Evolutionary conservation across 768 basidiomycete species (phyloP), one percentile per base, ranked within the genome.

Genomic region (Pilatotrama ljubarskyi): DNA sequence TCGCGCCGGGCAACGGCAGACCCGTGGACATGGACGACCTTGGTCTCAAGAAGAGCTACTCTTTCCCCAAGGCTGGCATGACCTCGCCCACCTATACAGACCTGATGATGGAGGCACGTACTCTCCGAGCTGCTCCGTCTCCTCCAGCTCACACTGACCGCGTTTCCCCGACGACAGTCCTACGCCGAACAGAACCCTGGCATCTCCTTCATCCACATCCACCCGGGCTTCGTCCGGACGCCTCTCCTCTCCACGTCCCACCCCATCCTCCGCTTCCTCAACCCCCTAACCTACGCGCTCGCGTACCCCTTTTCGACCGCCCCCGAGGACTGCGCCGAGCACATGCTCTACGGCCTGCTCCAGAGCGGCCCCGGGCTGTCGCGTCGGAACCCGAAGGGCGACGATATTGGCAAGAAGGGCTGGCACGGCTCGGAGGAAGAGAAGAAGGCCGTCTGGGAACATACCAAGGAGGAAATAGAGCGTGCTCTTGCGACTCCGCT

Each of bases 51-150:
- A 80, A 80, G 68, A 70, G 54, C n/a, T 84, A 74, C 66, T 73
- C 70, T 0, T 32, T 75, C 0, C 11, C 58, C 6, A 75, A 70
- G 2, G 78, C 78, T 0, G 76, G 72, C 1, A 25, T 68, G 35
- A 62, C 71, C 0, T 72, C 75, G 0, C 70, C 76, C 17, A 80
- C 81, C 0, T 84, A 84, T 61, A 84, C 77, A 59, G 83, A 84
- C 66, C 64, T 82, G n/a, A 81, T 82, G 79, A 61, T 83, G 46
- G 75, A 82, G 77, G 83, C 81, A 48, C 38, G 68, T 32, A 32
- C 29, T 32, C 29, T 32, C 29, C 29, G 29, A 32, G 29, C 29
- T 32, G 5, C 29, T 32, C 5, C 29, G 5, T 10, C 29, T 32
- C 29, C 29, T 10, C 29, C 5, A 32, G 29, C 10, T 32, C 4